Base-by-base conservation (phyloP, 345 rosid genomes). In the Adansonia digitata region DNA sequence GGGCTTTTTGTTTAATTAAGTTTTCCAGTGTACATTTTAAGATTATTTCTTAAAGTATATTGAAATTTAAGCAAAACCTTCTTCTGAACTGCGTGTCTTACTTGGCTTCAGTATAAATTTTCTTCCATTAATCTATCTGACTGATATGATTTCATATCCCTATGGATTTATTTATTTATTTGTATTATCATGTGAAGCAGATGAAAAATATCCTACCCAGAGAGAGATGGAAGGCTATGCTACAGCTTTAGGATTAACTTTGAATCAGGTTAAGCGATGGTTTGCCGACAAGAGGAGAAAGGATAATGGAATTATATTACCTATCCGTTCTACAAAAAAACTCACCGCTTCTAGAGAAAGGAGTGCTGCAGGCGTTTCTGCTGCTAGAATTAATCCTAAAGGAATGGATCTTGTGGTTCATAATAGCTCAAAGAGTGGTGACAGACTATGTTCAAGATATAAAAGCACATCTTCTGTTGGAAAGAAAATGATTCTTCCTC, bases 231-330 rank as follows among this genome's bases (percentile, higher is more conserved):
- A 86, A 75, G 89, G 78, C 27, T 85, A 82, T 78, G 92, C 93
- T 4, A 81, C 56, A 34, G 75, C 84, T 43, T 77, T 90, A 71
- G 88, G 85, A 73, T 82, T 93, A 86, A 90, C 98, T 9, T 63
- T 74, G 73, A 84, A 87, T 77, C 92, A 95, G 85, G 96, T 95
- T 53, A 82, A 84, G 49, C 84, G 84, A 53, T 91, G 99, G 99
- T 89, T 90, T 79, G 45, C 78, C 59, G 90, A 87, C 81, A 93
- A 81, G 82, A 82, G 96, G 84, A 88, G 92, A 86, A 87, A 88
- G 72, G 81, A 76, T 24, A 43, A 75, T 34, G 80, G 42, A 71
- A 18, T 60, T 26, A 37, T 60, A 57, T 34, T 37, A 49, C 73
- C 57, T 73, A 10, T 72, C 84, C 35, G 31, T 20, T 69, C 63